phyloP scores from a whole-genome alignment of 768 basidiomycete genomes.

The Rhizopogon sp. region DNA sequence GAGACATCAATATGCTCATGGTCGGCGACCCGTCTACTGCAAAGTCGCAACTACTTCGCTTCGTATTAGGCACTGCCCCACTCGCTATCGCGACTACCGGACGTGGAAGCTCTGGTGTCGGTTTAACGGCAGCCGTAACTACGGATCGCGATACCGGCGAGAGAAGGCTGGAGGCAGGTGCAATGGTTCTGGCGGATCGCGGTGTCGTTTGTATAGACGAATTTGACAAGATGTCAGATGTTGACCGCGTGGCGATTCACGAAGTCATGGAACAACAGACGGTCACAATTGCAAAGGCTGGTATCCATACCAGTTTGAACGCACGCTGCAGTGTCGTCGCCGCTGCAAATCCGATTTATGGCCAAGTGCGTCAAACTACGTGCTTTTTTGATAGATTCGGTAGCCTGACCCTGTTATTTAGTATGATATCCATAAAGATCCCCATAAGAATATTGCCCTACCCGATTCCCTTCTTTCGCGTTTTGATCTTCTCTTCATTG shows the following conservation, averaged over 20 bases:
- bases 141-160: conserved; percentile 98
- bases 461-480: conserved; percentile 97
- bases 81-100: conserved; percentile 98
- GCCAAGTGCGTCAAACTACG: conserved; percentile 57
- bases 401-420: conserved; percentile 28
- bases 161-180: conserved; percentile 93
- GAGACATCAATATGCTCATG: conserved; percentile 99
- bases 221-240: conserved; percentile 99
- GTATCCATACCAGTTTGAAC: conserved; percentile 97
- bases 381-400: conserved; percentile 2
- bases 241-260: conserved; percentile 98
- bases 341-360: conserved; percentile 98
- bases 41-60: conserved; percentile 93
- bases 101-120: conserved; percentile 96
- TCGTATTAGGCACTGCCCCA: conserved; percentile 93
- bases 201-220: conserved; percentile 99
- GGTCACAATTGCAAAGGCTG: conserved; percentile 98
- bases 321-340: conserved; percentile 97
- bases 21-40: conserved; percentile 99
- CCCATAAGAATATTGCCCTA: conserved; percentile 96
- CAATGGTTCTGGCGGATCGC: conserved; percentile 98
- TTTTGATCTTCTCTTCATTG: conserved; percentile 97
- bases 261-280: conserved; percentile 99
- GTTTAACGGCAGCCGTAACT: conserved; percentile 97
- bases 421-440: conserved; percentile 99